Evolutionary conservation across 495 filamentous ascomycete species (phyloP).

Genomic region (Cryomyces antarcticus): DNA sequence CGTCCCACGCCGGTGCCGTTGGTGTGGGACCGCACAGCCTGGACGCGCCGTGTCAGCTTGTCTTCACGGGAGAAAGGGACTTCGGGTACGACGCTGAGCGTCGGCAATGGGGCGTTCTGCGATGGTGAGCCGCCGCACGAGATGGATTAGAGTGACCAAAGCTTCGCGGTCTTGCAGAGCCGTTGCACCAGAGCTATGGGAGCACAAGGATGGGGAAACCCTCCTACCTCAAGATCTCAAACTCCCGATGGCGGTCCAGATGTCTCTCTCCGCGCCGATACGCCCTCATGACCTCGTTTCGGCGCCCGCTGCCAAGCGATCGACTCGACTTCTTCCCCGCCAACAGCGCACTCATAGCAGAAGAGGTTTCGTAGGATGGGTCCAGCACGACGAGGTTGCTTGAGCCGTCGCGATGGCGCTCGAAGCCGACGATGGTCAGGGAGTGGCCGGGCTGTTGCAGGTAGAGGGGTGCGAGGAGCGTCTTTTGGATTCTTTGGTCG

Average conservation of each 20-base stretch:
- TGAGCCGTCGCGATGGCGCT: conserved; percentile 40
- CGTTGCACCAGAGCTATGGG: too few species aligned
- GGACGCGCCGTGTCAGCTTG: too few species aligned
- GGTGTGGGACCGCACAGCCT: too few species aligned
- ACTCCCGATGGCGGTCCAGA: conserved; percentile 7
- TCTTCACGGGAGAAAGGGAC: too few species aligned
- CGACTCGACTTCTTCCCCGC: conserved; percentile 25
- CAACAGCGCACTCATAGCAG: conserved; percentile 24
- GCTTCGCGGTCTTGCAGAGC: too few species aligned
- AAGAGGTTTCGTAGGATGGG: conserved; percentile 59
- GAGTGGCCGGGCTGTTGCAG: conserved; percentile 86
- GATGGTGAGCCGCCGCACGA: too few species aligned
- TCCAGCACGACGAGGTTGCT: conserved; percentile 73
- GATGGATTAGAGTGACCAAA: too few species aligned
- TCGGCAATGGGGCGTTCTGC: too few species aligned
- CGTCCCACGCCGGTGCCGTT: too few species aligned
- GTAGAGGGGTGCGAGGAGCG: conserved; percentile 64
- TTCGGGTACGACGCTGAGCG: too few species aligned
- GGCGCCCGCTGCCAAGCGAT: conserved; percentile 4
- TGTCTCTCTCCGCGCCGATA: conserved; percentile 8
- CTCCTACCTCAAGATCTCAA: not conserved
- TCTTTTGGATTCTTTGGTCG: conserved; percentile 36
- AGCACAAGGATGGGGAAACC: too few species aligned
- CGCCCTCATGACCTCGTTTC: conserved; percentile 4
- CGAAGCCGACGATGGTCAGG: conserved; percentile 77